Evolutionary conservation across 768 basidiomycete genomes (phyloP), one percentile per base, ranked within the genome.

Genomic region (Termitomyces sp.): DNA sequence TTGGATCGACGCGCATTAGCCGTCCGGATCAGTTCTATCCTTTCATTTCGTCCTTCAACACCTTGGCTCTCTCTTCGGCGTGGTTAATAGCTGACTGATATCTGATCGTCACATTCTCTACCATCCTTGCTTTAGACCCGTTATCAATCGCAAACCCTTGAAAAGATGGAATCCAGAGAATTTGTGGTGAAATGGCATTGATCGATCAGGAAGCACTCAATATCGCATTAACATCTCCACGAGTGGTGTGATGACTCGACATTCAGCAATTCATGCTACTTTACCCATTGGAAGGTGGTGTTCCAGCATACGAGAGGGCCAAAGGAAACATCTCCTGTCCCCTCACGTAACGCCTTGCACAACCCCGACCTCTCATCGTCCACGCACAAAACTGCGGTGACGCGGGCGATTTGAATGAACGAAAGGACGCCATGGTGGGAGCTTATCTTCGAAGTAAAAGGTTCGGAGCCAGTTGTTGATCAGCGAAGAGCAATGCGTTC

Each of bases 401-500:
- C 63, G 62, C 65, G 1, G 81, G 85, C 43, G 86, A 89, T 14
- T 69, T 80, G 5, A 88, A 89, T 71, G 83, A 85, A 66, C 80
- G 78, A 0, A 62, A 74, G 60, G 72, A 23, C 82, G 0, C 68
- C 76, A 0, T 86, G 86, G 3, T 89, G 87, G 88, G 70, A 82
- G 63, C 82, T 89, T 64, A 77, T 79, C 56, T 82, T 84, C 70
- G 64, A 74, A 18, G 82, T 84, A 0, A 75, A 76, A 8, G 69
- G 77, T 0, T 65, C 75, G 65, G 87, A 89, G 68, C 68, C 72
- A 52, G 74, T 87, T 54, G 63, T 89, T 49, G 86, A 89, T 72
- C 89, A 88, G 73, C 72, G 74, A 51, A 86, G 73, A 87, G 84
- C 73, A 88, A 89, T 63, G 85, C 87, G 30, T 90, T 89, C 63